phyloP scores from a whole-genome alignment of 1,284 basidiomycete genomes.

The Ustilago nuda region DNA sequence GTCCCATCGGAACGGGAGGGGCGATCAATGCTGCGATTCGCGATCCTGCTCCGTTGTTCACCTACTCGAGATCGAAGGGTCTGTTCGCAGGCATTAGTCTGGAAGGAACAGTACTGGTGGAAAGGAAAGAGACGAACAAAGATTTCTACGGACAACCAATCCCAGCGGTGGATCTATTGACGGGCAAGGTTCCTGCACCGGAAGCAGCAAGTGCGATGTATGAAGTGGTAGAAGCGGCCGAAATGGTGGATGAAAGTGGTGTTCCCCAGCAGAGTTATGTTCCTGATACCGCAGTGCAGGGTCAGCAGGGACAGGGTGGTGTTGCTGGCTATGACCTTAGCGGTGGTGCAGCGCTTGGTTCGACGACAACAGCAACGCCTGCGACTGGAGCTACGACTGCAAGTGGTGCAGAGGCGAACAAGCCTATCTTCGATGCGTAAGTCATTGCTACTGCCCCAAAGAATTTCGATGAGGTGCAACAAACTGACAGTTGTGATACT shows the following conservation, averaged over 20 bases:
- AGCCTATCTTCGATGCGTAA: conserved; percentile 52
- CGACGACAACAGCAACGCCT: conserved; percentile 10
- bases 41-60: conserved; percentile 96
- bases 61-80: conserved; percentile 93
- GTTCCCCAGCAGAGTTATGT: conserved; percentile 84
- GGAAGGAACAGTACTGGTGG: conserved; percentile 93
- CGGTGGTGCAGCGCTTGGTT: background rate
- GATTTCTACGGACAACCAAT: conserved; percentile 95
- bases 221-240: conserved; percentile 86
- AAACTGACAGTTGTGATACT: background rate
- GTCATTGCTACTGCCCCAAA: background rate
- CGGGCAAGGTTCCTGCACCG: conserved; percentile 92
- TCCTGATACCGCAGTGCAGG: conserved; percentile 70
- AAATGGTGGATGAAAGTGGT: conserved; percentile 74
- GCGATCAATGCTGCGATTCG: conserved; percentile 87
- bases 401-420: conserved; percentile 4
- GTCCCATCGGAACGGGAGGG: conserved; percentile 92
- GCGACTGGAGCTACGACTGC: background rate
- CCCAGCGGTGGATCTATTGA: conserved; percentile 87
- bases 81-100: conserved; percentile 94
- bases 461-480: too few species aligned
- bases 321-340: conserved; percentile 31
- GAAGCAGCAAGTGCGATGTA: conserved; percentile 93
- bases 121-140: conserved; percentile 81
- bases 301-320: conserved; percentile 7